Evolutionary conservation across 1,139 yeast genomes (phyloP), one percentile per base, ranked within the genome.

Genomic region (Lodderomyces theae): DNA sequence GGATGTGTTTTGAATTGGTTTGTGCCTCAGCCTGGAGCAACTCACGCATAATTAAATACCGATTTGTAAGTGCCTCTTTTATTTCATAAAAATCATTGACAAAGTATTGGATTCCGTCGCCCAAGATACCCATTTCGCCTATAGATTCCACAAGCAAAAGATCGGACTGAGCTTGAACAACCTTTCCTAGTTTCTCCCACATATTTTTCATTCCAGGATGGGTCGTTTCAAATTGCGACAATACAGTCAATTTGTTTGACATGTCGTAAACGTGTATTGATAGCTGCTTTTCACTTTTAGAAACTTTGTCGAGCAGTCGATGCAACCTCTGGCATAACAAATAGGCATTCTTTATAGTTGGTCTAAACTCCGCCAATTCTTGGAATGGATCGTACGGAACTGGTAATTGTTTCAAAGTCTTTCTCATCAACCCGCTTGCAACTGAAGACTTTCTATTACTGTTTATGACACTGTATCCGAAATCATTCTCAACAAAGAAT

Each of bases 11-110:
- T 21, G 79, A 63, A 51, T 77, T 79, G 2, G 96, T 80, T 45
- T 74, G 79, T 5, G 80, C 77, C 56, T 90, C 95, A 1, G 97
- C 94, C 53, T 80, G 86, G 19, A 79, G 57, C 40, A 88, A 69
- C 51, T 94, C 98, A 42, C 97, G 74, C 96, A 92, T 92, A 36
- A 92, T 66, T 42, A 92, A 69, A 61, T 94, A 96, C 43, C 98
- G 74, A 61, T 90, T 90, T 0, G 98, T 94, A 43, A 92, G 68
- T 0, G 96, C 86, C 61, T 92, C 98, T 60, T 92, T 94, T 41
- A 90, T 86, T 46, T 85, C 84, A 60, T 85, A 92, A 19, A 92
- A 82, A 52, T 90, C 97, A 45, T 79, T 76, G 5, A 80, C 67
- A 28, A 88, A 65, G 53, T 77, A 69, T 45, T 71, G 79, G 10